Evolutionary conservation across 768 basidiomycete species (phyloP), one percentile per base, ranked within the genome.

Genomic region (Xerocomellus amylosporus): DNA sequence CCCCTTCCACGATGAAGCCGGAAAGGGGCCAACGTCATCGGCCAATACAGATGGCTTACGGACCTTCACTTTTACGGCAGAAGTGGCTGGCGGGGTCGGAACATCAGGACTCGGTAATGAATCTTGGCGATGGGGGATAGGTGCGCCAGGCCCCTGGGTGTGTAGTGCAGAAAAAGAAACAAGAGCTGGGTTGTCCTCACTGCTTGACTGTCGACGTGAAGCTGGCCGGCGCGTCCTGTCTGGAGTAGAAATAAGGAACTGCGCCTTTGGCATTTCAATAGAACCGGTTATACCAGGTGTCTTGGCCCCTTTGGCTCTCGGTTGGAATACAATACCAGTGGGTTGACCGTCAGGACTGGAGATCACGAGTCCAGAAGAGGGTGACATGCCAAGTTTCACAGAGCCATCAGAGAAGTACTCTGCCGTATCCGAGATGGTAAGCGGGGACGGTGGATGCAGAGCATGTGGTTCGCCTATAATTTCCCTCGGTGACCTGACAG

Each of bases 251-350:
- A 68, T 55, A 30, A 72, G 62, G 42, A 71, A 64, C 37, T 71
- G 73, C 2, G 75, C 75, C 53, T 74, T 76, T 53, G 79, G 78
- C 22, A 79, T 58, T 52, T 85, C 84, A 73, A 78, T 77, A 9
- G 69, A 63, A 2, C 58, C 40, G 1, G 49, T 8, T 24, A 71
- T 71, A 41, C 73, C 75, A 45, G 68, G 63, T 9, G 60, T 50
- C 55, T 60, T 72, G 64, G 68, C 13, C 59, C 76, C 68, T 73
- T 82, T 58, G 58, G 70, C 74, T 30, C 80, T 78, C 2, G 95
- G 96, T 58, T 94, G 89, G 72, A 98, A 99, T 75, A 94, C 91
- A 53, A 99, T 95, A 12, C 94, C 96, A n/a, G 91, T 81, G 3
- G 93, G 90, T 61, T 93, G 86, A 0, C 96, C 96, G 68, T 96